phyloP scores from a whole-genome alignment of 108 stramenopile genomes.

The Aurantiochytrium sp. region DNA sequence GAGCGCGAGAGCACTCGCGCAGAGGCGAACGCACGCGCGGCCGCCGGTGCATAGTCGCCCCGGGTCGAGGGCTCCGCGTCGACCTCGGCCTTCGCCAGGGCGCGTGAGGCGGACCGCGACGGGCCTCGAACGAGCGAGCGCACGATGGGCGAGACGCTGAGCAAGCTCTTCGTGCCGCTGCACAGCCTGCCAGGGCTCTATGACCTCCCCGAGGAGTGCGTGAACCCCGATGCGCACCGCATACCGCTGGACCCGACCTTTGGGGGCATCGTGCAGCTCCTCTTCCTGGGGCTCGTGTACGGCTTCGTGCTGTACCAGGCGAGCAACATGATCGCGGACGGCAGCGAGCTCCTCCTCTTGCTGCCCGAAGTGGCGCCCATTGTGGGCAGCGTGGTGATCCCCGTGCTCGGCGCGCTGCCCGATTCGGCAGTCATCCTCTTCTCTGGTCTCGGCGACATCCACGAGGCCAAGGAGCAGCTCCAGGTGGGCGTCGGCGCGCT shows the following conservation, averaged over 20 bases:
- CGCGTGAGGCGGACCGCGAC: too few relatives aligned
- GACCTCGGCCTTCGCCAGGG: too few relatives aligned
- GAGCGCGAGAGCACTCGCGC: too few relatives aligned
- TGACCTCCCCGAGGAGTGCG: neutral
- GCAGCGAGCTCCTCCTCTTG: constrained; percentile 87
- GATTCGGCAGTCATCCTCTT: constrained; percentile 96
- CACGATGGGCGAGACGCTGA: constrained; percentile 1
- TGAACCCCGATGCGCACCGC: neutral
- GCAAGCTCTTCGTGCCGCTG: constrained; percentile 27
- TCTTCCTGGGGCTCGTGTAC: constrained; percentile 81
- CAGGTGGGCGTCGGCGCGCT: constrained; percentile 90
- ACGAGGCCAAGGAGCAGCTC: constrained; percentile 74
- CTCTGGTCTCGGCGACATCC: constrained; percentile 76
- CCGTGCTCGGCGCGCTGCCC: constrained; percentile 91
- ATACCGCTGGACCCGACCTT: neutral
- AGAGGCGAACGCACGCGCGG: too few relatives aligned
- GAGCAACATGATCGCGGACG: constrained; percentile 87
- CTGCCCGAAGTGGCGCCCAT: constrained; percentile 82
- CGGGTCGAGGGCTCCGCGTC: neutral
- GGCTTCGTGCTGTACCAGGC: constrained; percentile 83
- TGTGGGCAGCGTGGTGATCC: constrained; percentile 88
- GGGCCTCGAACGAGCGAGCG: too few relatives aligned
- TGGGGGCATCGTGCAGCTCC: constrained; percentile 54
- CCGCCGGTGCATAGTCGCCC: too few relatives aligned
- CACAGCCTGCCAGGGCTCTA: constrained; percentile 29